These are phyloP conservation scores for Arthrinium puccinioides DNA, from an alignment of 2,329 filamentous ascomycete genomes.

Conservation along the genomic window DNA sequence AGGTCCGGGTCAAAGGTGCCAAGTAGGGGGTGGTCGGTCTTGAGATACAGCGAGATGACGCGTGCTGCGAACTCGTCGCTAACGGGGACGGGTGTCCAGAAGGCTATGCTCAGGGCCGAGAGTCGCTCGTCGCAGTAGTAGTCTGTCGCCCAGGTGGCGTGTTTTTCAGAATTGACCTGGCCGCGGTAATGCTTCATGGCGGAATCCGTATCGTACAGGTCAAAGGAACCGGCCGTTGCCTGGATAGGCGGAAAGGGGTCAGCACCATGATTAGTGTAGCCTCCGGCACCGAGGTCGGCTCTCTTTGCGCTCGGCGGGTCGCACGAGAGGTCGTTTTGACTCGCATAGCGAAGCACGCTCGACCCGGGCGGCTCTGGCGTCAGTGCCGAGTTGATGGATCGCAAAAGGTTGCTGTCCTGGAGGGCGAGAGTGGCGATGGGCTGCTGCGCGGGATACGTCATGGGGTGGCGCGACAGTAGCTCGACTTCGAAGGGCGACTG, in stretches of 20 bases:
- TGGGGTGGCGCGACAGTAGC: neutral
- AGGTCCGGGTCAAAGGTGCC: slow-evolving; percentile 25
- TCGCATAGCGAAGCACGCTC: too few species aligned
- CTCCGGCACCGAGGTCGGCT: too few species aligned
- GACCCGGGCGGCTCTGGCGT: too few species aligned
- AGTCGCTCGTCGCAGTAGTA: slow-evolving; percentile 22
- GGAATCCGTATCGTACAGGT: slow-evolving; percentile 2
- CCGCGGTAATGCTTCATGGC: slow-evolving; percentile 1
- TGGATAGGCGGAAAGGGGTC: too few species aligned
- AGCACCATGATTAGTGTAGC: too few species aligned
- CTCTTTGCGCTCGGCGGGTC: too few species aligned
- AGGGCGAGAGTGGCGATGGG: neutral
- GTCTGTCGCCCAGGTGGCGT: neutral
- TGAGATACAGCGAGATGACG: slow-evolving; percentile 27
- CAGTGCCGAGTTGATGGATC: neutral
- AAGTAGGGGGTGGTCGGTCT: slow-evolving; percentile 30
- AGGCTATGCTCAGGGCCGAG: slow-evolving; percentile 16
- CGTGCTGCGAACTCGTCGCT: slow-evolving; percentile 20
- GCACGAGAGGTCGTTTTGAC: too few species aligned
- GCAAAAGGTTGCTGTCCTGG: neutral
- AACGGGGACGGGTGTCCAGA: slow-evolving; percentile 27
- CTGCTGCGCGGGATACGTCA: slow-evolving; percentile 1
- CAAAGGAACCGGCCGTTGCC: too few species aligned
- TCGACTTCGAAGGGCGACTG: neutral
- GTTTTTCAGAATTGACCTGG: neutral